phyloP scores from a whole-genome alignment of 768 basidiomycete species.

The Boletus rex-veris region DNA sequence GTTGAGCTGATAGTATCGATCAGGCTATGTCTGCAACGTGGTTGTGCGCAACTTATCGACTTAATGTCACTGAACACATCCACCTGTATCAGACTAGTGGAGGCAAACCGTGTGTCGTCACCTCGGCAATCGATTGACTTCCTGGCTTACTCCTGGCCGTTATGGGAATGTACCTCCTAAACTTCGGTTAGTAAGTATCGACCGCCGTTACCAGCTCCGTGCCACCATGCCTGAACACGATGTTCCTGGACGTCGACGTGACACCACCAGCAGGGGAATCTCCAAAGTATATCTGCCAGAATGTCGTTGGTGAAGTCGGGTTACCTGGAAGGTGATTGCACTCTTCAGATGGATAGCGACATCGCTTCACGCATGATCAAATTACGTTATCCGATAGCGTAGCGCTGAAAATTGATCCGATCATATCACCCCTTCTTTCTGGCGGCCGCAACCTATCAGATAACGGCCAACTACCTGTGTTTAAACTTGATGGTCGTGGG shows the following conservation, averaged over 20 bases:
- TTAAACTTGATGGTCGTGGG: too few relatives aligned
- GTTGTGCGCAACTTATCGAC: slow-evolving; percentile 43
- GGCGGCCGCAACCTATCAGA: too few relatives aligned
- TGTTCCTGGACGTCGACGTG: slow-evolving; percentile 10
- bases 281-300: slow-evolving; percentile 22
- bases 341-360: too few relatives aligned
- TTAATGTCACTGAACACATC: slow-evolving; percentile 41
- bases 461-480: too few relatives aligned
- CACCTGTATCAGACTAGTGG: slow-evolving; percentile 6
- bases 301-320: slow-evolving; percentile 23
- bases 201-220: slow-evolving; percentile 42
- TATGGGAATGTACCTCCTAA: slow-evolving; percentile 44
- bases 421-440: too few relatives aligned
- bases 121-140: background rate
- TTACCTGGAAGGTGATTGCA: too few relatives aligned
- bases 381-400: too few relatives aligned
- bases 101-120: background rate
- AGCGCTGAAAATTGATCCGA: too few relatives aligned
- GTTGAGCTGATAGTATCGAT: background rate
- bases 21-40: slow-evolving; percentile 30
- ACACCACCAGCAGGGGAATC: slow-evolving; percentile 27
- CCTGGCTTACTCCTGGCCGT: too few relatives aligned
- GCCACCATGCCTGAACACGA: slow-evolving; percentile 35
- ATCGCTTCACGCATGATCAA: too few relatives aligned
- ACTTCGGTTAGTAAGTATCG: slow-evolving; percentile 38